These are phyloP conservation scores for Suillus subalutaceus DNA, from an alignment of 768 basidiomycete species.

Conservation along the genomic window DNA sequence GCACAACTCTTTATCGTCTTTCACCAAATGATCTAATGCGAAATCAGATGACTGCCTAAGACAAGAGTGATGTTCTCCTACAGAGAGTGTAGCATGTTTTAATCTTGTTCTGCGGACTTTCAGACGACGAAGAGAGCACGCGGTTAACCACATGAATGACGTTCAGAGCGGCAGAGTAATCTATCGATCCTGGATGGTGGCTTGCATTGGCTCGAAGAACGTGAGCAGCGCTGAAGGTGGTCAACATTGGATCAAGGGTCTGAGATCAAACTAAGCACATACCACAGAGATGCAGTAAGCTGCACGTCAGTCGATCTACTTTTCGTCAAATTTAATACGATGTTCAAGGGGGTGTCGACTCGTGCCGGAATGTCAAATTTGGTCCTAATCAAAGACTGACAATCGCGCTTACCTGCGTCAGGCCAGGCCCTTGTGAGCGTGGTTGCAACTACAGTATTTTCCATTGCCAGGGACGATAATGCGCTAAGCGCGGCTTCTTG, in stretches of 20 bases:
- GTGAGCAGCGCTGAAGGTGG: conserved; percentile 52
- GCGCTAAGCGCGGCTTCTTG: conserved; percentile 70
- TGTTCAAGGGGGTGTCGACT: conserved; percentile 34
- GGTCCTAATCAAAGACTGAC: conserved; percentile 11
- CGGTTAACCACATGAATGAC: conserved; percentile 75
- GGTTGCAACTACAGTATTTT: conserved; percentile 56
- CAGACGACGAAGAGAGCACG: conserved; percentile 48
- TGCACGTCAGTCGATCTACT: conserved; percentile 64
- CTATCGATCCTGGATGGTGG: conserved; percentile 35
- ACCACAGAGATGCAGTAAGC: conserved; percentile 75
- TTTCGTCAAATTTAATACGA: conserved; percentile 56
- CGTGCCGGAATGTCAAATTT: conserved; percentile 8
- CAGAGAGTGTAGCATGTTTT: conserved; percentile 80
- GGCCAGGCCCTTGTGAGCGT: conserved; percentile 46
- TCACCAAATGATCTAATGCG: conserved; percentile 60
- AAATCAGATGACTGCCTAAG: neutral
- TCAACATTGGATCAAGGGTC: neutral
- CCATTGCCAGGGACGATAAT: conserved; percentile 66
- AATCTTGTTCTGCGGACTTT: conserved; percentile 48
- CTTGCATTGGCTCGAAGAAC: conserved; percentile 55
- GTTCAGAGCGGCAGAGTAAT: conserved; percentile 53
- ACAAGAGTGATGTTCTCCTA: conserved; percentile 37
- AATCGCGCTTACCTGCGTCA: conserved; percentile 43
- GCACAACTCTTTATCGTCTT: conserved; percentile 70
- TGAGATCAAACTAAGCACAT: conserved; percentile 15